Conservation (phyloP, 129 eudicot species). For the Tanacetum coccineum region DNA sequence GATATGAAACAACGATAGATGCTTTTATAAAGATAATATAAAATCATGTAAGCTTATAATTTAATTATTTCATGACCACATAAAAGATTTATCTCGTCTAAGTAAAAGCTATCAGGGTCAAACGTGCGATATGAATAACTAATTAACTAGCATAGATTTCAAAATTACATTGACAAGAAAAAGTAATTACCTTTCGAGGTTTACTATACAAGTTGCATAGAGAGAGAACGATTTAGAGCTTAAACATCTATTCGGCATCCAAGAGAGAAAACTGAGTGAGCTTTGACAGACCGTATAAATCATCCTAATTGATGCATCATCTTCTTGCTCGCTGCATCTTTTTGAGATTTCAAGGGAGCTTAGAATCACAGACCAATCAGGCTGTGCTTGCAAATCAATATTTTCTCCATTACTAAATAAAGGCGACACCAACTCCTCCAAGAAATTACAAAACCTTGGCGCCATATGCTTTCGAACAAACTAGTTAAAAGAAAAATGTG, state of each 20-base stretch:
- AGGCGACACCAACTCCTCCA: conserved; percentile 48
- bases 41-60: background rate
- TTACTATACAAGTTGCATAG: conserved; percentile 56
- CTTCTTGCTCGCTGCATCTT: conserved; percentile 23
- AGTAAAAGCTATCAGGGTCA: conserved; percentile 3
- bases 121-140: background rate
- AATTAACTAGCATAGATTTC: conserved; percentile 7
- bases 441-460: conserved; percentile 47
- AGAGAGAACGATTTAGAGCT: conserved; percentile 48
- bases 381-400: conserved; percentile 44
- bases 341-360: conserved; percentile 33
- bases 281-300: conserved; percentile 38
- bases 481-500: conserved; percentile 39
- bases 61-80: background rate
- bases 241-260: conserved; percentile 61
- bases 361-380: conserved; percentile 58
- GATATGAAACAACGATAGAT: background rate
- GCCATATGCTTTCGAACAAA: conserved; percentile 72
- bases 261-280: conserved; percentile 51
- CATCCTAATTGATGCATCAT: conserved; percentile 15
- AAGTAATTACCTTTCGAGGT: conserved; percentile 67
- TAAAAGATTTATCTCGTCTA: background rate
- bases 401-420: conserved; percentile 35
- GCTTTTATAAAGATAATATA: background rate
- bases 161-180: conserved; percentile 1